Percentiles rank a stretch among this genome's conserved stretches.
These are phyloP conservation scores for Neurospora sp. DNA, from an alignment of 495 filamentous ascomycete species.

Conservation along the genomic window DNA sequence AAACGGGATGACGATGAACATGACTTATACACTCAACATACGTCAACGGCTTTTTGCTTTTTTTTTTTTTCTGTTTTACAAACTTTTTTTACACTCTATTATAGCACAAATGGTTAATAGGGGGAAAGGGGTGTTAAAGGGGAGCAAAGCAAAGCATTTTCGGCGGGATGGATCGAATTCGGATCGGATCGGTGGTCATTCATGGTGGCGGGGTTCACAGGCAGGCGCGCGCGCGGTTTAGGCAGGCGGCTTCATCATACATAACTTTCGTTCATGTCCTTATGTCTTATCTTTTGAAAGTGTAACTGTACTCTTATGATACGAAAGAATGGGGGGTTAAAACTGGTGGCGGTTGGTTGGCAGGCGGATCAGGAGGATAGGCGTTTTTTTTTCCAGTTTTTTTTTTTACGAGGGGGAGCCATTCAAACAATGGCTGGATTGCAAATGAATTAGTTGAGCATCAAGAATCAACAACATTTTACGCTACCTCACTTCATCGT, in stretches of 20 bases:
- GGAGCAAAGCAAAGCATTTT: background rate
- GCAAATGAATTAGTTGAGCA: background rate
- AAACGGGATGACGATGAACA: background rate
- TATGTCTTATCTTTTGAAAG: background rate
- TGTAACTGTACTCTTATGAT: background rate
- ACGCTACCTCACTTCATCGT: background rate
- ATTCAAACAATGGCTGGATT: background rate
- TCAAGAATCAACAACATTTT: background rate
- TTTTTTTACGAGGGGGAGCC: background rate
- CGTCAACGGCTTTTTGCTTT: background rate
- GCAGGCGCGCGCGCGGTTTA: background rate
- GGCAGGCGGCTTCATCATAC: background rate
- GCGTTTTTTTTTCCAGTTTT: background rate
- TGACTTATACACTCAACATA: background rate
- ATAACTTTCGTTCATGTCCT: background rate
- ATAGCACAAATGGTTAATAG: background rate
- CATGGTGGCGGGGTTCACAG: background rate
- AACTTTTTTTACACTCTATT: background rate
- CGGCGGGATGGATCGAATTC: background rate
- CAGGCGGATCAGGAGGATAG: background rate
- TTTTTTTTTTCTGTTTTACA: background rate
- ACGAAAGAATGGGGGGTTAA: background rate
- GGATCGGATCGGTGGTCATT: background rate
- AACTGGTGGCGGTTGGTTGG: background rate
- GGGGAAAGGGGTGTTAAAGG: background rate